phyloP scores from a whole-genome alignment of 495 filamentous ascomycete species.

The Pseudoneurospora amorphoporcata region DNA sequence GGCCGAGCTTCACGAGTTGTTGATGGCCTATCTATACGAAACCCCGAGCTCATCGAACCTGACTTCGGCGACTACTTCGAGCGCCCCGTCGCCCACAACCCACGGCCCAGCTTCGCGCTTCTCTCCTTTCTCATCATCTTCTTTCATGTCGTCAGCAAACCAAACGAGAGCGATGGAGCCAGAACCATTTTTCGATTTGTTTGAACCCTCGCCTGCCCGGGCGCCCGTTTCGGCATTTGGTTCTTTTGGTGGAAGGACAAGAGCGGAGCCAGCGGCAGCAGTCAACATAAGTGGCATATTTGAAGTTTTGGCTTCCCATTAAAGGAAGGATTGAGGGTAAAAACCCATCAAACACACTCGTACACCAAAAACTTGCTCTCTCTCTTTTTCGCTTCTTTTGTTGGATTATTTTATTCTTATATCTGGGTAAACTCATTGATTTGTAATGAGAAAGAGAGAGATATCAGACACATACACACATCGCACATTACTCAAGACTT shows the following conservation, averaged over 20 bases:
- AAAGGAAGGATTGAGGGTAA: background rate
- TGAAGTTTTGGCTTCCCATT: constrained; percentile 21
- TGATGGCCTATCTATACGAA: constrained; percentile 21
- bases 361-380: background rate
- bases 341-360: background rate
- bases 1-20: constrained; percentile 21
- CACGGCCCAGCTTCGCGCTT: constrained; percentile 12
- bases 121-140: constrained; percentile 11
- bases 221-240: constrained; percentile 7
- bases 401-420: background rate
- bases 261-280: constrained; percentile 3
- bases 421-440: background rate
- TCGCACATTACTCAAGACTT: background rate
- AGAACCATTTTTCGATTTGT: constrained; percentile 21
- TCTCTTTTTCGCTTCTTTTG: background rate
- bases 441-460: background rate
- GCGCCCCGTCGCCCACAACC: constrained; percentile 20
- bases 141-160: background rate
- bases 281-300: constrained; percentile 28
- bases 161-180: constrained; percentile 7
- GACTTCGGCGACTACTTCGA: constrained; percentile 11
- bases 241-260: constrained; percentile 2
- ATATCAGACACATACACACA: background rate
- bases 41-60: constrained; percentile 1
- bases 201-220: constrained; percentile 24